These are phyloP conservation scores for Xylaria arbuscula DNA, from an alignment of 2,329 filamentous ascomycete genomes.

Conservation along the genomic window DNA sequence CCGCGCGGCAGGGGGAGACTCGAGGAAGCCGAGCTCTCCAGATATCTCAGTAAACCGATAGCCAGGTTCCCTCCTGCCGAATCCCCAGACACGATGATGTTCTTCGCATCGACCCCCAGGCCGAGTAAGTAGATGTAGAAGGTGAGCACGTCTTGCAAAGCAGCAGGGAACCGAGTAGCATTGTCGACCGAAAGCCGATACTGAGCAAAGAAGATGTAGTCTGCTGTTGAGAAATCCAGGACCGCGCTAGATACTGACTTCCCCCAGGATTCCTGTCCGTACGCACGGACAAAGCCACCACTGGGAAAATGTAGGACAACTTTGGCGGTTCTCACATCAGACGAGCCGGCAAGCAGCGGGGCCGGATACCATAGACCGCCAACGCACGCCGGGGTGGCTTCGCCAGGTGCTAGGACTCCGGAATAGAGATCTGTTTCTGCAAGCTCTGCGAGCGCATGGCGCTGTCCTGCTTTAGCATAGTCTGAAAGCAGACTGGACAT, in stretches of 20 bases:
- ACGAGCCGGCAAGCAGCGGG: slow-evolving; percentile 6
- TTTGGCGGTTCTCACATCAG: slow-evolving; percentile 28
- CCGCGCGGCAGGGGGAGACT: too few relatives aligned
- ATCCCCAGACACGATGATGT: slow-evolving; percentile 24
- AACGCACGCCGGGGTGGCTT: slow-evolving; percentile 26
- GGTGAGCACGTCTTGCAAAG: slow-evolving; percentile 40
- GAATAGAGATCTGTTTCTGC: slow-evolving; percentile 2
- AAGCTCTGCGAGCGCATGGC: too few relatives aligned
- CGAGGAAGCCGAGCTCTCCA: too few relatives aligned
- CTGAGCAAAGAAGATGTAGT: slow-evolving; percentile 35
- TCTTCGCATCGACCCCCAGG: slow-evolving; percentile 27
- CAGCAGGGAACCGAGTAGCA: slow-evolving; percentile 38
- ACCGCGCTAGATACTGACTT: slow-evolving; percentile 15
- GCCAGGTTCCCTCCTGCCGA: slow-evolving; percentile 5
- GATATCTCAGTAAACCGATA: too few relatives aligned
- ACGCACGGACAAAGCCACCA: slow-evolving; percentile 20
- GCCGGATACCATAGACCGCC: slow-evolving; percentile 40
- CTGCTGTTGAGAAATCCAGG: slow-evolving; percentile 24
- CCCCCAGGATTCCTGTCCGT: slow-evolving; percentile 28
- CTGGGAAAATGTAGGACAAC: slow-evolving; percentile 41
- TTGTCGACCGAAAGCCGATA: slow-evolving; percentile 35
- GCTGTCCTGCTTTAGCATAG: too few relatives aligned
- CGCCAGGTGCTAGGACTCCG: slow-evolving; percentile 4
- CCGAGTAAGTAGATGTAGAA: slow-evolving; percentile 37
- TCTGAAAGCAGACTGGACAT: too few relatives aligned